phyloP scores from a whole-genome alignment of 2,329 filamentous ascomycete species.

The Madurella mycetomatis region DNA sequence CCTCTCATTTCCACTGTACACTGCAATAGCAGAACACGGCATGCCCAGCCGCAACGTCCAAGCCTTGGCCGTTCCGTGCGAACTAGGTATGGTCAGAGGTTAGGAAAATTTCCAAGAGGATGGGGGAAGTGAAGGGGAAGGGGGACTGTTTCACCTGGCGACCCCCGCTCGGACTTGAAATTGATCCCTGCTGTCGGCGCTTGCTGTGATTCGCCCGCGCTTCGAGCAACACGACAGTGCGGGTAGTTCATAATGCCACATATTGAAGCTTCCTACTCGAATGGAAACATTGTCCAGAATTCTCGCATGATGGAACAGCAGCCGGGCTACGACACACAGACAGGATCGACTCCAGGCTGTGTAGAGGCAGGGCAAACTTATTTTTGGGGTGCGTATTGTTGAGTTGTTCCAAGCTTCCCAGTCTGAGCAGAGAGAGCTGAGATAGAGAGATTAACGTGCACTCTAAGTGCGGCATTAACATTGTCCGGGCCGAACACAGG shows the following conservation, averaged over 20 bases:
- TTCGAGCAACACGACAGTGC: background rate
- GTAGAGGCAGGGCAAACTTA: background rate
- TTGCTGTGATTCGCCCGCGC: slow-evolving; percentile 15
- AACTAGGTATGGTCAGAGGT: background rate
- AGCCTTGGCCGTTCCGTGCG: too few relatives aligned
- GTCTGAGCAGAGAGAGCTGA: too few relatives aligned
- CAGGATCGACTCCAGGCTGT: background rate
- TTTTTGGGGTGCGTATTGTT: background rate
- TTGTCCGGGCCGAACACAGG: background rate
- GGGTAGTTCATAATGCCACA: background rate
- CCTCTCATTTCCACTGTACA: too few relatives aligned
- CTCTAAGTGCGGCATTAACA: too few relatives aligned
- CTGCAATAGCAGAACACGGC: too few relatives aligned
- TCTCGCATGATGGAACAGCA: background rate
- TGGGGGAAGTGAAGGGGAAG: slow-evolving; percentile 2
- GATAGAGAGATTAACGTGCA: background rate
- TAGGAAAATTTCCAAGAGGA: slow-evolving; percentile 11
- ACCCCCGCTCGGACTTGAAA: slow-evolving; percentile 7
- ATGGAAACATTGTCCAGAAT: background rate
- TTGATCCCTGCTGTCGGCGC: slow-evolving; percentile 8
- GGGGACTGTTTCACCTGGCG: slow-evolving; percentile 20
- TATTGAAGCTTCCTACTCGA: background rate
- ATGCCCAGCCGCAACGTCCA: too few relatives aligned
- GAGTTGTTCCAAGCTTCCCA: too few relatives aligned
- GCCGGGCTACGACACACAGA: background rate